A percentile compares a stretch with the other conserved stretches of the same genome.
Conservation (phyloP, 164 flowering plant genomes). For the Aristolochia fimbriata region DNA sequence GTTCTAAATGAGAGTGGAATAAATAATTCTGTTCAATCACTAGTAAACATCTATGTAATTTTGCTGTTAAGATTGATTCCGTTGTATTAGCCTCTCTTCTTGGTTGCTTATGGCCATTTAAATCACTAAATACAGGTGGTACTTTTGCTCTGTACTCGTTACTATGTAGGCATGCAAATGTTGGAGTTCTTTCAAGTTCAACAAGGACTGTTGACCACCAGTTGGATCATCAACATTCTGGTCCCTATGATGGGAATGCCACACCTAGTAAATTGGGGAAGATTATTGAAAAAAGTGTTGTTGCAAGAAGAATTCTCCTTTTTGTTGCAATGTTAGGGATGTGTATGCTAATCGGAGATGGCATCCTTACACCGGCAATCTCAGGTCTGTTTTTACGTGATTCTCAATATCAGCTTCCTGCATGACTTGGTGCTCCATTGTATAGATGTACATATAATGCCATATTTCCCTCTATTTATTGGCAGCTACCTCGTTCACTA, state of each 20-base stretch:
- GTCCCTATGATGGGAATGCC: conserved; percentile 11
- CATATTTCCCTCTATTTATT: too few relatives aligned
- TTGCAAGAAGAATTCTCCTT: conserved; percentile 64
- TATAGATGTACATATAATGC: too few relatives aligned
- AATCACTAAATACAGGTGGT: conserved; percentile 48
- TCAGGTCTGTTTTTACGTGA: conserved; percentile 39
- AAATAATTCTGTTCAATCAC: too few relatives aligned
- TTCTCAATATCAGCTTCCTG: neutral
- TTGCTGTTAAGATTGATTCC: too few relatives aligned
- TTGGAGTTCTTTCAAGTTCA: conserved; percentile 34
- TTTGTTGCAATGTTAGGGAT: conserved; percentile 72
- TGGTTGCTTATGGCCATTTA: neutral
- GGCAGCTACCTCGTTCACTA: too few relatives aligned
- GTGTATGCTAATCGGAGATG: conserved; percentile 93
- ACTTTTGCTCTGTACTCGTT: conserved; percentile 77
- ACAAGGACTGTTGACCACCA: conserved; percentile 20
- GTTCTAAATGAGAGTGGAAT: neutral
- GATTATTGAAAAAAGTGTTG: conserved; percentile 44
- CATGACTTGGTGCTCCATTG: too few relatives aligned
- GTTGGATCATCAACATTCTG: conserved; percentile 15
- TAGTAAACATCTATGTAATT: too few relatives aligned
- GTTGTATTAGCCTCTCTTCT: neutral
- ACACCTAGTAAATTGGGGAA: conserved; percentile 28
- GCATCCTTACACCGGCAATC: conserved; percentile 84
- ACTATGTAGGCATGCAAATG: conserved; percentile 58